A percentile compares a stretch with the other conserved stretches of the same genome.
These are phyloP conservation scores for Didymella pomorum DNA, from an alignment of 2,329 filamentous ascomycete genomes.

Conservation along the genomic window DNA sequence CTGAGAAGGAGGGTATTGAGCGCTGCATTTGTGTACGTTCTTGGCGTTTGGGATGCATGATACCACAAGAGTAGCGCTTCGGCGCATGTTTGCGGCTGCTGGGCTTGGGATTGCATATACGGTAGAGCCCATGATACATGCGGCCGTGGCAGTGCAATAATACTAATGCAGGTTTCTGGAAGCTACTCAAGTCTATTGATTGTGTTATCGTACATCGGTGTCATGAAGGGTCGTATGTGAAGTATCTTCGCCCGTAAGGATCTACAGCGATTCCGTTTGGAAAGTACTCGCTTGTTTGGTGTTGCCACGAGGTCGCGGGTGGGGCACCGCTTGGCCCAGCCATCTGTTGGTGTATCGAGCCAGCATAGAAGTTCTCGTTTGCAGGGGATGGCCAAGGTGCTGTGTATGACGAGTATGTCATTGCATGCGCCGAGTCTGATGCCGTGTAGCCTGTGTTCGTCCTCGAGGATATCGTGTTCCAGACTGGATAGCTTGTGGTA, in stretches of 20 bases:
- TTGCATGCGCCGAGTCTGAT: not conserved
- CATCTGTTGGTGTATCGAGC: not conserved
- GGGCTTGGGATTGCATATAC: not conserved
- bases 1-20: not conserved
- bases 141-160: not conserved
- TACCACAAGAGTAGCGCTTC: constrained; percentile 9
- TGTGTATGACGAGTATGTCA: not conserved
- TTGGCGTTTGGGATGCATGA: constrained; percentile 16
- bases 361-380: not conserved
- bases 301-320: not conserved
- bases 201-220: not conserved
- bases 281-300: not conserved
- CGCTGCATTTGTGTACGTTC: not conserved
- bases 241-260: not conserved
- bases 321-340: not conserved
- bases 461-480: not conserved
- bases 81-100: not conserved
- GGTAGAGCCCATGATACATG: not conserved
- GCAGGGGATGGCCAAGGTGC: not conserved
- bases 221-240: constrained; percentile 6
- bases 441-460: not conserved
- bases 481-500: not conserved
- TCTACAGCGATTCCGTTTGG: not conserved
- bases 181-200: not conserved
- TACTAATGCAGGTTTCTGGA: not conserved